Percentiles rank a stretch among this genome's conserved stretches.
Evolutionary conservation across 495 filamentous ascomycete species (phyloP).

Genomic region (Trypethelium eluteriae): DNA sequence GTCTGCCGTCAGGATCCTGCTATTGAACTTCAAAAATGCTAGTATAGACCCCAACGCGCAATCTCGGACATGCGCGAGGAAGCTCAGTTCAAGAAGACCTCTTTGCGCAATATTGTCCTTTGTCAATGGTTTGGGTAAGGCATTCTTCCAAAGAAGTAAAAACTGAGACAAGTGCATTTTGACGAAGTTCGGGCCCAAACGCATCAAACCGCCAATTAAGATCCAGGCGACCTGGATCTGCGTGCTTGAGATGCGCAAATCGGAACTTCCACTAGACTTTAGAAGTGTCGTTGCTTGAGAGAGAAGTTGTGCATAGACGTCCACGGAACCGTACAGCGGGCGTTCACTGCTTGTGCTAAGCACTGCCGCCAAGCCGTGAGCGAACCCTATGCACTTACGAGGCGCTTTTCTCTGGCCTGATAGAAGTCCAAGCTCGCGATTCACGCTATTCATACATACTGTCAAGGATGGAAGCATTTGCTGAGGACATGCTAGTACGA

Average conservation of each 20-base stretch:
- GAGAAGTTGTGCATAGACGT: conserved; percentile 85
- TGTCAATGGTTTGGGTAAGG: conserved; percentile 83
- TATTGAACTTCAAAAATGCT: conserved; percentile 91
- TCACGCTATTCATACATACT: conserved; percentile 93
- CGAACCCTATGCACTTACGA: conserved; percentile 80
- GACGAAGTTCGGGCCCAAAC: conserved; percentile 93
- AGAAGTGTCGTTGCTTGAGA: conserved; percentile 85
- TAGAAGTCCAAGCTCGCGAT: conserved; percentile 73
- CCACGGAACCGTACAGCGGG: conserved; percentile 88
- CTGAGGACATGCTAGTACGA: conserved; percentile 82
- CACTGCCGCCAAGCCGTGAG: conserved; percentile 85
- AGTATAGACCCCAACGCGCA: conserved; percentile 87
- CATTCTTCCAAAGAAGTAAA: conserved; percentile 96
- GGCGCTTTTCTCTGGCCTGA: conserved; percentile 68
- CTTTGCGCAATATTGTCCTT: conserved; percentile 80
- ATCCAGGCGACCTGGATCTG: conserved; percentile 99
- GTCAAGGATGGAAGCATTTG: conserved; percentile 87
- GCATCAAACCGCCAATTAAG: conserved; percentile 91
- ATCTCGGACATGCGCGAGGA: conserved; percentile 89
- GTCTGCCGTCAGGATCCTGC: conserved; percentile 81
- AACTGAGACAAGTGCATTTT: conserved; percentile 97
- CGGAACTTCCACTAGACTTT: conserved; percentile 85
- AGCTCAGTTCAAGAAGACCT: conserved; percentile 78
- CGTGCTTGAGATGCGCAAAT: conserved; percentile 82
- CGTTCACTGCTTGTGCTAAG: conserved; percentile 81